Conservation (phyloP, 129 eudicot genomes). For the Artemisia tridentata region DNA sequence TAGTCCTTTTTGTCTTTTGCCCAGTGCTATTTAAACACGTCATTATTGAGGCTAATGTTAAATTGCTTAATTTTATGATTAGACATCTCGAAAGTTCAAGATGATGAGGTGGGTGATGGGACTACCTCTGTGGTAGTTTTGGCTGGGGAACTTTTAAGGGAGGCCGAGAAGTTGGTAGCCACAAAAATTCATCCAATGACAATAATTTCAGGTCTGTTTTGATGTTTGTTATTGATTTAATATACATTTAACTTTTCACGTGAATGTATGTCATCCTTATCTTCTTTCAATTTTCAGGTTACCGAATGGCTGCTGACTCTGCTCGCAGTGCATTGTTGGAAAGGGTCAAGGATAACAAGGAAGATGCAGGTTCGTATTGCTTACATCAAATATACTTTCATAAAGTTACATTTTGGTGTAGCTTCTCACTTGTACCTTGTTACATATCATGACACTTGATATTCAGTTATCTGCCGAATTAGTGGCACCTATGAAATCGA, state of each 20-base stretch:
- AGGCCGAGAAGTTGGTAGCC: conserved; percentile 94
- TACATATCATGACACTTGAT: too few species aligned
- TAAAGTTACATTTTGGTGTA: too few species aligned
- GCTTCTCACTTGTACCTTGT: too few species aligned
- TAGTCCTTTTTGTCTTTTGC: too few species aligned
- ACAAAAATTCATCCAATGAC: conserved; percentile 99
- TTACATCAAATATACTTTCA: too few species aligned
- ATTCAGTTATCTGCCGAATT: too few species aligned
- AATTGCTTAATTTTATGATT: not conserved
- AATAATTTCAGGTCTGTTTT: conserved; percentile 69
- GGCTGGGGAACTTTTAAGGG: conserved; percentile 96
- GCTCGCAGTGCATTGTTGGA: conserved; percentile 61
- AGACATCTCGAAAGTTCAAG: conserved; percentile 97
- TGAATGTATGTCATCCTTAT: not conserved
- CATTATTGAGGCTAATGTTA: not conserved
- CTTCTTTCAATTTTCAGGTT: conserved; percentile 35
- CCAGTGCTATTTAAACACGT: too few species aligned
- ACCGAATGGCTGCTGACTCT: conserved; percentile 77
- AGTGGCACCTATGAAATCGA: too few species aligned
- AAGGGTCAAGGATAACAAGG: conserved; percentile 44
- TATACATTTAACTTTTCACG: not conserved
- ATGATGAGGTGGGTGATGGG: conserved; percentile 99
- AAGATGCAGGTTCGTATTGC: conserved; percentile 34
- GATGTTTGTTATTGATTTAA: not conserved
- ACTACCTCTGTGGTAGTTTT: conserved; percentile 96